A percentile compares a stretch with the other conserved stretches of the same genome.
Evolutionary conservation across 306 rosid genomes (phyloP).

Genomic region (Acacia acuminata): DNA sequence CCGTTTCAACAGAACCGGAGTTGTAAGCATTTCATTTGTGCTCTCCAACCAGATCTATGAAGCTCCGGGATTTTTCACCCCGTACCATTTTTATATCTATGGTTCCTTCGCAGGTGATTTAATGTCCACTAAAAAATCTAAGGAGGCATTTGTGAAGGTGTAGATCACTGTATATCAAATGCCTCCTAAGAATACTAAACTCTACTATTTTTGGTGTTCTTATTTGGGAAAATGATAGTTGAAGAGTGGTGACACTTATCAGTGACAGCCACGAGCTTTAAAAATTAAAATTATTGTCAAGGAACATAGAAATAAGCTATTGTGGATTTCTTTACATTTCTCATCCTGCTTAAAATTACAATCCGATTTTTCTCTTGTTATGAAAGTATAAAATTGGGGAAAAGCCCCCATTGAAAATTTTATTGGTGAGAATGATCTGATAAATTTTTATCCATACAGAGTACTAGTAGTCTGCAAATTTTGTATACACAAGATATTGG

Average conservation of each 20-base stretch:
- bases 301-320: background rate
- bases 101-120: constrained; percentile 41
- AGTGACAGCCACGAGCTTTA: background rate
- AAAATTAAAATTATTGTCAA: background rate
- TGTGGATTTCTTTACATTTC: background rate
- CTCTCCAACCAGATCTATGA: constrained; percentile 58
- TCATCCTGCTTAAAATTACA: background rate
- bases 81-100: constrained; percentile 42
- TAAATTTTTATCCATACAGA: no score
- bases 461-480: no score
- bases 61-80: constrained; percentile 52
- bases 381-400: background rate
- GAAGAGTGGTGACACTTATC: background rate
- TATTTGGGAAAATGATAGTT: background rate
- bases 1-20: constrained; percentile 54
- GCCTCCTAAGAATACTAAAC: constrained; percentile 11
- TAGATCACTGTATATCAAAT: background rate
- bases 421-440: no score
- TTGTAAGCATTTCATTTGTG: constrained; percentile 39
- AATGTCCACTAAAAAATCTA: background rate
- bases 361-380: background rate
- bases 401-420: no score
- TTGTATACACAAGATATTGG: no score
- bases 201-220: background rate
- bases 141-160: background rate